phyloP scores from a whole-genome alignment of 306 rosid species.

The Acacia melanoxylon region DNA sequence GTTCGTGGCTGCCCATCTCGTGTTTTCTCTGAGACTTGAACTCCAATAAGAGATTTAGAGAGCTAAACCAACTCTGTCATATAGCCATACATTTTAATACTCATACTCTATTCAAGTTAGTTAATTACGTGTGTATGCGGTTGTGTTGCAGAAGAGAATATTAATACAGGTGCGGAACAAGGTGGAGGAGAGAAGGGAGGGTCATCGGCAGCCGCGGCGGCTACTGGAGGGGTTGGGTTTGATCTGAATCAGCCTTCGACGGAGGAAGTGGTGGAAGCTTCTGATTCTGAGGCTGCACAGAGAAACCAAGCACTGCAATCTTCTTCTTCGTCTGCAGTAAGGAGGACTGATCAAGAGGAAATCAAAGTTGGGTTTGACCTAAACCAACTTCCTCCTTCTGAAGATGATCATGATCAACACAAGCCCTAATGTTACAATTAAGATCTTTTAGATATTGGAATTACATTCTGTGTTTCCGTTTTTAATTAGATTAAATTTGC shows the following conservation, averaged over 20 bases:
- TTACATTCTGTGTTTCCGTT: not conserved
- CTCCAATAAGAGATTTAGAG: too few relatives aligned
- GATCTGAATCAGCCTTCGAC: slow-evolving; percentile 13
- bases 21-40: too few relatives aligned
- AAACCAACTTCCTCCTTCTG: not conserved
- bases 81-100: too few relatives aligned
- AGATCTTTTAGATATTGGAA: not conserved
- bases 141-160: not conserved
- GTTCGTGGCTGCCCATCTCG: too few relatives aligned
- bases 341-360: not conserved
- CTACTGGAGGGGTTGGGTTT: not conserved
- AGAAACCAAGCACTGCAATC: not conserved
- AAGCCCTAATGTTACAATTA: not conserved
- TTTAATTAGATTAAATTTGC: not conserved
- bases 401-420: not conserved
- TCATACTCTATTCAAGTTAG: not conserved
- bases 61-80: too few relatives aligned
- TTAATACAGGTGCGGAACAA: not conserved
- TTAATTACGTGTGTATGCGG: not conserved
- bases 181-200: not conserved
- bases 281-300: not conserved
- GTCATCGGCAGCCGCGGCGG: not conserved
- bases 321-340: not conserved
- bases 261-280: not conserved
- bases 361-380: slow-evolving; percentile 23